These are phyloP conservation scores for Aulographum hederae DNA, from an alignment of 2,329 filamentous ascomycete genomes.

Conservation along the genomic window DNA sequence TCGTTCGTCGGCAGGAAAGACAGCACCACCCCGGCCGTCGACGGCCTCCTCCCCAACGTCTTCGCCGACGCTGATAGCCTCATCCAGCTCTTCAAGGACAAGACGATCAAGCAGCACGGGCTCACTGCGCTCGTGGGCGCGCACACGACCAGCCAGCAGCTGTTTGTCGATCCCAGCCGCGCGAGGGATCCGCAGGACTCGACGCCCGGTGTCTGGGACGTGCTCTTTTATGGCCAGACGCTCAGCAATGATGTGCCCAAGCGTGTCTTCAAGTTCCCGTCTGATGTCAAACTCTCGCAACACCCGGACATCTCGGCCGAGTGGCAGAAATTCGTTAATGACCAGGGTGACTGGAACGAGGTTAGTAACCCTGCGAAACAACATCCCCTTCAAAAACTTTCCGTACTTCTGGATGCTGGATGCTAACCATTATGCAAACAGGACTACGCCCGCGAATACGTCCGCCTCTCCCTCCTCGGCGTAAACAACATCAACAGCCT, in stretches of 20 bases:
- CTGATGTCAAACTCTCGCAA: constrained; percentile 16
- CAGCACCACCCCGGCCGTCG: constrained; percentile 14
- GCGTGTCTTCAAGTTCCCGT: constrained; percentile 17
- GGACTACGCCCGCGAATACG: constrained; percentile 6
- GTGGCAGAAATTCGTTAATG: constrained; percentile 8
- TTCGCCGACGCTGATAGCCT: constrained; percentile 15
- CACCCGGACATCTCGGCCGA: constrained; percentile 15
- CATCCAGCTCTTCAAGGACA: constrained; percentile 18
- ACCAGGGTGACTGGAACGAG: constrained; percentile 9
- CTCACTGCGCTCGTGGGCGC: constrained; percentile 19
- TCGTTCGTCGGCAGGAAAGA: constrained; percentile 20
- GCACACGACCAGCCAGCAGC: constrained; percentile 19
- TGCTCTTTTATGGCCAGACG: constrained; percentile 17
- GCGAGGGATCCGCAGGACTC: constrained; percentile 18
- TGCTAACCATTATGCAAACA: constrained; percentile 11
- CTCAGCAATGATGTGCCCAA: constrained; percentile 9
- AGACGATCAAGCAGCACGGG: constrained; percentile 19
- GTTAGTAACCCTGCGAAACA: constrained; percentile 4
- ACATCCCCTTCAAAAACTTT: too few species aligned
- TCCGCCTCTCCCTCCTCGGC: constrained; percentile 9
- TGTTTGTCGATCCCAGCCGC: constrained; percentile 14
- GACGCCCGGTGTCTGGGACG: constrained; percentile 19
- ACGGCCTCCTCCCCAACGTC: constrained; percentile 15
- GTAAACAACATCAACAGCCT: constrained; percentile 12
- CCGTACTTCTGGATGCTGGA: too few species aligned